A percentile compares a stretch with the other conserved stretches of the same genome.
phyloP scores from a whole-genome alignment of 768 basidiomycete species.

The Leccinum fibrillosum region DNA sequence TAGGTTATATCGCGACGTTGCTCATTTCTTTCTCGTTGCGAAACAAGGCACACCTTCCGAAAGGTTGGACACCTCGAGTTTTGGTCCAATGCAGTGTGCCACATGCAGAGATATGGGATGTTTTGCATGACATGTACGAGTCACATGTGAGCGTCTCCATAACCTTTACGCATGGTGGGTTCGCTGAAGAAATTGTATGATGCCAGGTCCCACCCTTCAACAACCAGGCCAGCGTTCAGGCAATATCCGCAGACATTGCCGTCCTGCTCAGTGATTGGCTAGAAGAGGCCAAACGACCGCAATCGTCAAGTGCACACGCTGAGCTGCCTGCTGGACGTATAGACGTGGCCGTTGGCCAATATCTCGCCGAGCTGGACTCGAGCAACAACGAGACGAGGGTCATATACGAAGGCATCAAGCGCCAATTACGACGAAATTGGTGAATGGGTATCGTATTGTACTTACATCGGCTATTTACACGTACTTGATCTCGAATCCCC shows the following conservation, averaged over 20 bases:
- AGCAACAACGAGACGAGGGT: constrained; percentile 58
- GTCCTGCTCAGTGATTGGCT: constrained; percentile 79
- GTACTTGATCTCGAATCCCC: constrained; percentile 12
- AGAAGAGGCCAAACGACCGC: constrained; percentile 69
- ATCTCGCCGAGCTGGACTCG: constrained; percentile 66
- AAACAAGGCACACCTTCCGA: constrained; percentile 52
- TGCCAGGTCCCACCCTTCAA: constrained; percentile 79
- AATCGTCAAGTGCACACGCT: constrained; percentile 54
- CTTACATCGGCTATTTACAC: constrained; percentile 14
- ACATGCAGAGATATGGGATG: constrained; percentile 79
- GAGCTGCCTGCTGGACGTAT: constrained; percentile 80
- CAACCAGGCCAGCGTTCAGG: constrained; percentile 73
- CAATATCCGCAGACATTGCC: constrained; percentile 79
- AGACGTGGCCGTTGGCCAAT: constrained; percentile 70
- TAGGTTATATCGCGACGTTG: constrained; percentile 74
- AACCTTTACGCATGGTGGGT: background rate
- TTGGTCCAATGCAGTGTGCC: constrained; percentile 81
- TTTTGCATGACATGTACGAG: constrained; percentile 83
- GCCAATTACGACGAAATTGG: constrained; percentile 71
- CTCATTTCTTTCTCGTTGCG: constrained; percentile 72
- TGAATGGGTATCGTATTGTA: constrained; percentile 31
- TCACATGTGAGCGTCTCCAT: constrained; percentile 59
- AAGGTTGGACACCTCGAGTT: constrained; percentile 81
- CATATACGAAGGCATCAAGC: constrained; percentile 67
- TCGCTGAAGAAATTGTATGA: constrained; percentile 3